Conservation (phyloP, 2,329 filamentous ascomycete genomes). For the Hortaea werneckii region DNA sequence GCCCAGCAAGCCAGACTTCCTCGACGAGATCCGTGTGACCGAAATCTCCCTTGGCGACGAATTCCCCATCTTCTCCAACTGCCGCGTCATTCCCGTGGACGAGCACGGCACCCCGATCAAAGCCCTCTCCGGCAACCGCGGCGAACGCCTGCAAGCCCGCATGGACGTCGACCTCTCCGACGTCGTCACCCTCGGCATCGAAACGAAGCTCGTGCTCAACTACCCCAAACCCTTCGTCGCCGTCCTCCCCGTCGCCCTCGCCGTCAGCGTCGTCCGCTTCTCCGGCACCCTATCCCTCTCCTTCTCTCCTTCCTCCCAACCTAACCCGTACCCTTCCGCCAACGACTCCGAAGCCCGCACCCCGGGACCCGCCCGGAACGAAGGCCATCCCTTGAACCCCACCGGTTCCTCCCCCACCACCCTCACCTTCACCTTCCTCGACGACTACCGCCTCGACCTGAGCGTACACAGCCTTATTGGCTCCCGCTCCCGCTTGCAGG, state of each 20-base stretch:
- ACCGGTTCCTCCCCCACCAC: constrained; percentile 51
- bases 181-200: constrained; percentile 86
- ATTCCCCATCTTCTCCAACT: constrained; percentile 98
- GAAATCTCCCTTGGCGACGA: constrained; percentile 92
- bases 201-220: constrained; percentile 89
- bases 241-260: constrained; percentile 80
- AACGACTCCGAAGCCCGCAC: neutral
- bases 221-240: constrained; percentile 86
- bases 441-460: constrained; percentile 77
- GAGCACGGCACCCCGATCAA: constrained; percentile 56
- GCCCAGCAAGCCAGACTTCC: constrained; percentile 71
- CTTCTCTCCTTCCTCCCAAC: constrained; percentile 59
- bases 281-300: constrained; percentile 90
- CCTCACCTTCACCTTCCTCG: constrained; percentile 87
- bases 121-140: constrained; percentile 34
- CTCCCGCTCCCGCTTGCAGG: constrained; percentile 67
- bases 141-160: constrained; percentile 74
- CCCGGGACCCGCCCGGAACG: constrained; percentile 18
- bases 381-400: constrained; percentile 29
- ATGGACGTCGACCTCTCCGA: constrained; percentile 98
- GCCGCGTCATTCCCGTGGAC: constrained; percentile 82
- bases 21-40: constrained; percentile 87
- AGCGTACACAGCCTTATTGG: constrained; percentile 71
- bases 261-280: constrained; percentile 86
- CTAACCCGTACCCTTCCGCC: constrained; percentile 1